phyloP scores from a whole-genome alignment of 345 rosid species.

The Combretum micranthum region DNA sequence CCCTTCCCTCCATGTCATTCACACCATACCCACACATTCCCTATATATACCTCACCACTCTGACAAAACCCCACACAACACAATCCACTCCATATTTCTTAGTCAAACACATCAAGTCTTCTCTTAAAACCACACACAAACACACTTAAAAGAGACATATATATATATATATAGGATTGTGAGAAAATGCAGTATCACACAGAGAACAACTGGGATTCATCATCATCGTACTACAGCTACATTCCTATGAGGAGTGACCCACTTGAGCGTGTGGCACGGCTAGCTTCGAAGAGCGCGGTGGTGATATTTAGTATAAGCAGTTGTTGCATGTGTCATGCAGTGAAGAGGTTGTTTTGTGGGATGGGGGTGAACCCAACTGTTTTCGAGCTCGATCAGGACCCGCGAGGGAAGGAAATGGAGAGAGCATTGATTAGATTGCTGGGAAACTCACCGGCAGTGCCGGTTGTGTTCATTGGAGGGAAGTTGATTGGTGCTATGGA shows the following conservation, averaged over 20 bases:
- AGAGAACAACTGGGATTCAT: conserved; percentile 7
- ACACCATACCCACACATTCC: conserved; percentile 1
- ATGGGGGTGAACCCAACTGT: conserved; percentile 67
- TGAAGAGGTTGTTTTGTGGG: conserved; percentile 58
- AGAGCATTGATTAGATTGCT: conserved; percentile 34
- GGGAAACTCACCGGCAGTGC: conserved; percentile 24
- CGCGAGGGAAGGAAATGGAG: conserved; percentile 51
- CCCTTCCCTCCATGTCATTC: conserved; percentile 6
- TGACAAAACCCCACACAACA: no score
- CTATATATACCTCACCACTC: neutral
- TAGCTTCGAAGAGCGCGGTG: conserved; percentile 59
- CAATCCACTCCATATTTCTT: no score
- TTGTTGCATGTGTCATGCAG: conserved; percentile 74
- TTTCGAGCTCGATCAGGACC: conserved; percentile 52
- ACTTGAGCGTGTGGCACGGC: conserved; percentile 34
- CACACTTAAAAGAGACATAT: neutral
- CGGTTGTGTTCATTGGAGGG: conserved; percentile 63
- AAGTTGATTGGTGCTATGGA: conserved; percentile 59
- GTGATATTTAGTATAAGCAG: conserved; percentile 58
- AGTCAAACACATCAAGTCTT: neutral
- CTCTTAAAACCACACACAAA: neutral
- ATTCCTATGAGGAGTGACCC: conserved; percentile 24
- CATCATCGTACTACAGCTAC: conserved; percentile 10
- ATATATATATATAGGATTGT: neutral
- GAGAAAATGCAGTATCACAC: conserved; percentile 15